Evolutionary conservation across 2,329 filamentous ascomycete genomes (phyloP).

Genomic region (Fusarium fujikuroi): DNA sequence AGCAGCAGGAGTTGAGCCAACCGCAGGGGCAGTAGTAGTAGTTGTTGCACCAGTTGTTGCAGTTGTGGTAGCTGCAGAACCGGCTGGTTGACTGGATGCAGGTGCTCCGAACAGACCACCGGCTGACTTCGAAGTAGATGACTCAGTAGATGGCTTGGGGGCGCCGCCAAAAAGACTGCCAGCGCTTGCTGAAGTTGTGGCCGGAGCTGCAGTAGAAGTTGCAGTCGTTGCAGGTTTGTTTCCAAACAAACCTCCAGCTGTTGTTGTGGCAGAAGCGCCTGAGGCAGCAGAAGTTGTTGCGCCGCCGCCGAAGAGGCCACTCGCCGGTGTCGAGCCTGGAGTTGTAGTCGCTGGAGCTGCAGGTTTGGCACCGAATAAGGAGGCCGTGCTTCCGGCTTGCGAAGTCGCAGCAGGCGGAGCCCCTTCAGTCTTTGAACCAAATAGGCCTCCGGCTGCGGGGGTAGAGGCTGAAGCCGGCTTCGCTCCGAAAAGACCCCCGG

Average conservation of each 20-base stretch:
- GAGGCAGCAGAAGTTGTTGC: conserved; percentile 45
- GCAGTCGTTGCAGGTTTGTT: conserved; percentile 45
- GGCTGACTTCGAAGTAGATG: conserved; percentile 38
- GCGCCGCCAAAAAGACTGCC: conserved; percentile 41
- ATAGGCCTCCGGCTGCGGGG: conserved; percentile 39
- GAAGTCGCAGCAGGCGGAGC: conserved; percentile 30
- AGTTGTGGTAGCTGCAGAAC: conserved; percentile 43
- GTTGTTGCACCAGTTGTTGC: conserved; percentile 34
- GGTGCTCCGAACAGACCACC: conserved; percentile 43
- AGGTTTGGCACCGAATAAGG: conserved; percentile 57
- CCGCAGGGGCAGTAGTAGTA: conserved; percentile 44
- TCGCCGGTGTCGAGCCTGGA: conserved; percentile 50
- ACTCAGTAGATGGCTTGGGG: conserved; percentile 38
- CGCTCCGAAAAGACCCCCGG: conserved; percentile 49
- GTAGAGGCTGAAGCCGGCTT: conserved; percentile 45
- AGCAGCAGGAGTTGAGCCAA: conserved; percentile 47
- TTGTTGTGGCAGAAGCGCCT: conserved; percentile 44
- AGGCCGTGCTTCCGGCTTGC: conserved; percentile 37
- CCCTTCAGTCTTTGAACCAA: conserved; percentile 42
- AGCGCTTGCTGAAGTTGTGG: conserved; percentile 39
- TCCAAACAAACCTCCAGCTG: conserved; percentile 49
- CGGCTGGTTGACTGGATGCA: conserved; percentile 31
- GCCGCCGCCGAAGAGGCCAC: conserved; percentile 50
- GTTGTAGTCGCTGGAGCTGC: conserved; percentile 48
- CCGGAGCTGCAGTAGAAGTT: conserved; percentile 44